A percentile compares a stretch with the other conserved stretches of the same genome.
These are phyloP conservation scores for Spatholobus suberectus DNA, from an alignment of 306 rosid species.

Conservation along the genomic window DNA sequence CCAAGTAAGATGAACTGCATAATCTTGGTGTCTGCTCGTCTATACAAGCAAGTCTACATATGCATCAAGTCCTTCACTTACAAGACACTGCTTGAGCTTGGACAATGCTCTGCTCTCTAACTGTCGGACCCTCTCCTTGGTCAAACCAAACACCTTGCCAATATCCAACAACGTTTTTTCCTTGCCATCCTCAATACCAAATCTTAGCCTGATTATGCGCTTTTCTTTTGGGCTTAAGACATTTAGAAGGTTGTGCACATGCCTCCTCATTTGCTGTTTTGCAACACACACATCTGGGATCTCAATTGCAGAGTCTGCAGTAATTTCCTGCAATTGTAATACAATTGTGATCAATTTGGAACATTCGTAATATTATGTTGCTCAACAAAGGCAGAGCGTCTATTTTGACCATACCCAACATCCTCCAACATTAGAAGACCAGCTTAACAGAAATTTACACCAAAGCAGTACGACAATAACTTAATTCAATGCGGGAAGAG, in stretches of 20 bases:
- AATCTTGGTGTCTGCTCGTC: constrained; percentile 25
- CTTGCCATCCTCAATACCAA: constrained; percentile 75
- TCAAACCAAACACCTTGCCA: constrained; percentile 69
- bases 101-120: constrained; percentile 62
- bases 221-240: constrained; percentile 70
- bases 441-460: constrained; percentile 29
- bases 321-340: constrained; percentile 73
- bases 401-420: neutral
- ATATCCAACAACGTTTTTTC: constrained; percentile 66
- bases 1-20: constrained; percentile 31
- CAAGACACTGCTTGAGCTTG: constrained; percentile 75
- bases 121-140: constrained; percentile 83
- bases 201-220: constrained; percentile 76
- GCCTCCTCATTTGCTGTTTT: constrained; percentile 84
- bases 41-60: constrained; percentile 68
- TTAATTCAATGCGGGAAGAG: neutral
- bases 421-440: neutral
- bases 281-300: constrained; percentile 63
- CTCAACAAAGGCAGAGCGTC: neutral
- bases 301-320: constrained; percentile 75
- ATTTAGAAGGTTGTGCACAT: constrained; percentile 66
- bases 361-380: neutral
- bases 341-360: constrained; percentile 9
- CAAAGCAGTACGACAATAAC: constrained; percentile 17
- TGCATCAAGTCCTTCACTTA: constrained; percentile 70